Percentiles rank a stretch among this genome's conserved stretches.
phyloP scores from a whole-genome alignment of 1,284 basidiomycete genomes.

The Trichosporon asahii region DNA sequence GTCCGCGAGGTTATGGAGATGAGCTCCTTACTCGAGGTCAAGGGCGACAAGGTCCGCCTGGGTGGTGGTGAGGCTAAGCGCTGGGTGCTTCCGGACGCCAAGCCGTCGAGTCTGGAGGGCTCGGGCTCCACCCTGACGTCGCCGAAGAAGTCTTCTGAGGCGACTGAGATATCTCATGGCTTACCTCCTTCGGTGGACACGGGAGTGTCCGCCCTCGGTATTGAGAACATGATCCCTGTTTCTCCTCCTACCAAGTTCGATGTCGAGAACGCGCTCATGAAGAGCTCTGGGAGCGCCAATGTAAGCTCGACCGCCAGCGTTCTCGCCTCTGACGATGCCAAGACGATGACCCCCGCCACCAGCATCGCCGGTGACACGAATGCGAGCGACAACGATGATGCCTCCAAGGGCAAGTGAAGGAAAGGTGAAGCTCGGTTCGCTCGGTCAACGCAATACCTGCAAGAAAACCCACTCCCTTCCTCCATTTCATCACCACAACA shows the following conservation, averaged over 20 bases:
- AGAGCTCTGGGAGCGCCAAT: constrained; percentile 23
- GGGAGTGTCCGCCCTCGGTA: constrained; percentile 16
- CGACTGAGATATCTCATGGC: constrained; percentile 24
- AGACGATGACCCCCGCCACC: constrained; percentile 28
- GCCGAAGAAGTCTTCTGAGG: constrained; percentile 25
- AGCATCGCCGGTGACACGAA: constrained; percentile 28
- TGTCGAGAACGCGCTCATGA: constrained; percentile 46
- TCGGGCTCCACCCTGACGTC: constrained; percentile 7
- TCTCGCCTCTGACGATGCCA: constrained; percentile 24
- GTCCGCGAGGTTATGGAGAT: constrained; percentile 68
- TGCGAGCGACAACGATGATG: constrained; percentile 20
- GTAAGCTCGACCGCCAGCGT: constrained; percentile 29
- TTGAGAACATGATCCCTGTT: constrained; percentile 20
- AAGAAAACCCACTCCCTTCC: background rate
- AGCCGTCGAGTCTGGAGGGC: constrained; percentile 30
- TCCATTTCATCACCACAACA: background rate
- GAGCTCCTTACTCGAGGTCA: constrained; percentile 70
- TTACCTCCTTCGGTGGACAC: constrained; percentile 16
- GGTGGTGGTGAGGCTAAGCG: constrained; percentile 59
- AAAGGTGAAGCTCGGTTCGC: background rate
- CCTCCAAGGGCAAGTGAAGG: constrained; percentile 1
- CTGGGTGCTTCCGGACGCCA: constrained; percentile 70
- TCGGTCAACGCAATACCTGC: background rate
- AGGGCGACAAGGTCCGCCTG: constrained; percentile 64
- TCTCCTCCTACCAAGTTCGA: constrained; percentile 28